These are phyloP conservation scores for Solanum hybrid DNA, from an alignment of 305 asterid genomes.

Conservation along the genomic window DNA sequence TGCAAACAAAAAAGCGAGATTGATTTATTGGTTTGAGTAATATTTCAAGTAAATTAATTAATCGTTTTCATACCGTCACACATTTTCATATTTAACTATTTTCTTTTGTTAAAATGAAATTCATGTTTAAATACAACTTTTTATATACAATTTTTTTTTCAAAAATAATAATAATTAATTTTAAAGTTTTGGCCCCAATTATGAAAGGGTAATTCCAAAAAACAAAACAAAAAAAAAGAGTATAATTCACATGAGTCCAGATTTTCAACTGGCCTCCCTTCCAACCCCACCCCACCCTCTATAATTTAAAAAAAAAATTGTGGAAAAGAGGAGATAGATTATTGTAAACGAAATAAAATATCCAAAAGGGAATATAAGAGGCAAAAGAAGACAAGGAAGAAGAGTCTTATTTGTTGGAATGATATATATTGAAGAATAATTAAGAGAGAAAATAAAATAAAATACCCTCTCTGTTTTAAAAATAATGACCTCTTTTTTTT, in stretches of 20 bases:
- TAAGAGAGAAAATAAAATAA: neutral
- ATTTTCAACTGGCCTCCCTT: neutral
- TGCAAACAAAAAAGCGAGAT: neutral
- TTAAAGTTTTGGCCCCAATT: neutral
- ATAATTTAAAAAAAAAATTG: too few species aligned
- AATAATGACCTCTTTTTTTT: too few species aligned
- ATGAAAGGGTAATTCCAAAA: neutral
- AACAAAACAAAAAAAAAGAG: neutral
- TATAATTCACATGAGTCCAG: neutral
- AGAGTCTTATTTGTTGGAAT: slow-evolving; percentile 16
- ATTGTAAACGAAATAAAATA: neutral
- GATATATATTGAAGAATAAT: slow-evolving; percentile 10
- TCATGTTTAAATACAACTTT: neutral
- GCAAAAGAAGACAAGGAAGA: slow-evolving; percentile 27
- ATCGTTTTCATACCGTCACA: neutral
- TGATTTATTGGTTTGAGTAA: neutral
- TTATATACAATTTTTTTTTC: too few species aligned
- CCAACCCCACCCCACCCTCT: neutral
- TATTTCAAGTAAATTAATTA: neutral
- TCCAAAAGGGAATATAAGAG: slow-evolving; percentile 15
- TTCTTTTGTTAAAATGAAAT: neutral
- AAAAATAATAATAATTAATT: too few species aligned
- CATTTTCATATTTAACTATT: neutral
- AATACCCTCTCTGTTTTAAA: too few species aligned
- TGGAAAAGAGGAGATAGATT: neutral